These are phyloP conservation scores for Leptoxyphium fumago DNA, from an alignment of 2,329 filamentous ascomycete species.

Conservation along the genomic window DNA sequence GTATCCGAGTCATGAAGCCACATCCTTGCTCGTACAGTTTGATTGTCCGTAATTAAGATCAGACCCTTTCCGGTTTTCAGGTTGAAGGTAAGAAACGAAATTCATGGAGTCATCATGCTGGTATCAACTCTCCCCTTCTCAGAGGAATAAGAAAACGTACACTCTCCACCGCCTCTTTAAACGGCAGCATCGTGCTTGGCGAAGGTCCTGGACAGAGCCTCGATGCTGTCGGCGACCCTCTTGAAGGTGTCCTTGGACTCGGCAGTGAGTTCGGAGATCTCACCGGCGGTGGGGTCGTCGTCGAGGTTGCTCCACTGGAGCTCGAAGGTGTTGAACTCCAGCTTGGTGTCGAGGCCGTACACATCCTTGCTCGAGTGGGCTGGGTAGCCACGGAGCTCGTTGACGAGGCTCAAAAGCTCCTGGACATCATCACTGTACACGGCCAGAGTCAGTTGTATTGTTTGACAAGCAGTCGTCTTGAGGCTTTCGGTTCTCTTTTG, in stretches of 20 bases:
- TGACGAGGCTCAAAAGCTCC: slow-evolving; percentile 25
- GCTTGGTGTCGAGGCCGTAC: slow-evolving; percentile 24
- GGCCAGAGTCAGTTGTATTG: background rate
- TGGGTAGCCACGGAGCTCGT: slow-evolving; percentile 26
- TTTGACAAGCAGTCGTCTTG: too few relatives aligned
- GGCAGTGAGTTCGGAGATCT: slow-evolving; percentile 19
- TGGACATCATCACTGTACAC: slow-evolving; percentile 26
- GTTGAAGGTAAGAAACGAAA: too few relatives aligned
- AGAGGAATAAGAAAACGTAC: background rate
- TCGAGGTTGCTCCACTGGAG: slow-evolving; percentile 29
- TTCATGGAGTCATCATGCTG: background rate
- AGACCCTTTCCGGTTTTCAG: too few relatives aligned
- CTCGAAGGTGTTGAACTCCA: slow-evolving; percentile 28
- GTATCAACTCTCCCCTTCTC: background rate
- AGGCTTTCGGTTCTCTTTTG: too few relatives aligned
- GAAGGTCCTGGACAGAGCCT: slow-evolving; percentile 26
- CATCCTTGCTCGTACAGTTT: too few relatives aligned
- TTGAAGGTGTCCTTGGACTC: slow-evolving; percentile 31
- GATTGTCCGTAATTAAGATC: too few relatives aligned
- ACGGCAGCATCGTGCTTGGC: slow-evolving; percentile 26
- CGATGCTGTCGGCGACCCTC: slow-evolving; percentile 27
- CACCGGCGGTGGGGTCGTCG: slow-evolving; percentile 20
- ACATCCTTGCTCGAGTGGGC: slow-evolving; percentile 24
- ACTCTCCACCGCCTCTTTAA: slow-evolving; percentile 4
- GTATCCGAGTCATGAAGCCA: too few relatives aligned